Evolutionary conservation across 768 basidiomycete genomes (phyloP), one percentile per base, ranked within the genome.

Genomic region (Tulasnella calospora): DNA sequence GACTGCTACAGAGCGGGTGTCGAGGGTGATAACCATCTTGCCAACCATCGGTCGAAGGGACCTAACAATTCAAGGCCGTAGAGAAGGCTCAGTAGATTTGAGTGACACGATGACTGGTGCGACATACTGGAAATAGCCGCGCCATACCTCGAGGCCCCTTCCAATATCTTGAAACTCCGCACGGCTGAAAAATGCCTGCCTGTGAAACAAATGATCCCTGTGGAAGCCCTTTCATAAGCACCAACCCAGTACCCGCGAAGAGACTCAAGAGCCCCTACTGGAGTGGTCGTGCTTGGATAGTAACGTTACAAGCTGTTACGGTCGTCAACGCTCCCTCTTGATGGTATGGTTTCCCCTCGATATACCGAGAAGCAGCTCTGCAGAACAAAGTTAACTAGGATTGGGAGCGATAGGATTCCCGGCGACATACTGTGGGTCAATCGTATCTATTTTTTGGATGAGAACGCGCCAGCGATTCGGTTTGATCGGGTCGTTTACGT

Each of bases 1-100:
- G 90, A 94, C 92, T 35, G 90, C 87, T 0, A 90, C 93, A 0
- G 92, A 92, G 0, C 90, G 89, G 72, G 93, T 92, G 80, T 94
- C 93, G 80, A 94, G 87, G 79, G 94, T 94, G 81, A 94, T 85
- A 36, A 93, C 83, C 81, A 94, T 88, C 0, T 85, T 85, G 0
- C 89, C 89, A 21, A 90, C 86, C 0, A 88, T 89, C 3, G 93
- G 92, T 30, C 93, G 87, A 17, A 93, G 87, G 0, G 91, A 92
- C 74, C 82, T 83, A 61, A 12, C 30, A 27, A 12, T 27, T 3
- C 17, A 23, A 35, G 51, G 8, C 23, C 5, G n/a, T 12, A 51
- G 2, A 12, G 51, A 10, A n/a, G 13, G n/a, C 3, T 12, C 21
- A 35, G 36, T 33, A 33, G 10, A 2, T 27, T 33, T 38, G 21